Conservation (phyloP, 2,329 filamentous ascomycete species). For the Ploettnerulaceae sp. region DNA sequence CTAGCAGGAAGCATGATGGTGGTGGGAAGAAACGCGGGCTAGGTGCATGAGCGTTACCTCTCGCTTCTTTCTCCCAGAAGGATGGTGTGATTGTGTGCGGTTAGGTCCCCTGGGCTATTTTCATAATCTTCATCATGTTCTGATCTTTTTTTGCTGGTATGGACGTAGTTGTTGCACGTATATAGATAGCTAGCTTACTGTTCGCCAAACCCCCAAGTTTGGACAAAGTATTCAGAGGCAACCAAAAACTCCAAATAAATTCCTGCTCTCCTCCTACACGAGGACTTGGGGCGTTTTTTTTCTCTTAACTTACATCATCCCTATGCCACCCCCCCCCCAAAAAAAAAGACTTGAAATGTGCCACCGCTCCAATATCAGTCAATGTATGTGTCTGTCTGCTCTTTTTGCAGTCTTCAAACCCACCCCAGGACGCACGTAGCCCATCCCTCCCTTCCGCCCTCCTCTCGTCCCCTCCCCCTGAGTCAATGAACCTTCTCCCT, state of each 20-base stretch:
- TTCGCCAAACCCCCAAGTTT: background rate
- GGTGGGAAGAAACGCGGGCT: slow-evolving; percentile 35
- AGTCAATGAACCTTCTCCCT: background rate
- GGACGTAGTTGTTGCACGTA: no score
- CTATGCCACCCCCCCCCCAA: background rate
- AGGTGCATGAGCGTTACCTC: slow-evolving; percentile 35
- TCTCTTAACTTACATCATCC: no score
- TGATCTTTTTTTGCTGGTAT: no score
- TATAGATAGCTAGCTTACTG: no score
- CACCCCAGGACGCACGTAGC: background rate
- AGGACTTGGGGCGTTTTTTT: slow-evolving; percentile 10
- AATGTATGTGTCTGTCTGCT: background rate
- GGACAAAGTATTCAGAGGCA: background rate
- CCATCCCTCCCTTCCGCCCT: background rate
- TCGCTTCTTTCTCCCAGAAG: no score
- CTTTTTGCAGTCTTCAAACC: background rate
- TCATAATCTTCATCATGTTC: no score
- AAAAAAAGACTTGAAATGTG: background rate
- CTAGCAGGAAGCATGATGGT: slow-evolving; percentile 36
- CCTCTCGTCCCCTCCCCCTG: background rate
- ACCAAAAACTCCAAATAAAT: background rate
- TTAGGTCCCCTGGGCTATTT: no score
- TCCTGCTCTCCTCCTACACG: background rate
- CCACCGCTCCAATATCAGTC: background rate
- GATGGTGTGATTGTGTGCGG: no score